Percentiles rank a stretch among this genome's conserved stretches.
These are phyloP conservation scores for Wickerhamomyces hampshirensis DNA, from an alignment of 805 yeast species.

Conservation along the genomic window DNA sequence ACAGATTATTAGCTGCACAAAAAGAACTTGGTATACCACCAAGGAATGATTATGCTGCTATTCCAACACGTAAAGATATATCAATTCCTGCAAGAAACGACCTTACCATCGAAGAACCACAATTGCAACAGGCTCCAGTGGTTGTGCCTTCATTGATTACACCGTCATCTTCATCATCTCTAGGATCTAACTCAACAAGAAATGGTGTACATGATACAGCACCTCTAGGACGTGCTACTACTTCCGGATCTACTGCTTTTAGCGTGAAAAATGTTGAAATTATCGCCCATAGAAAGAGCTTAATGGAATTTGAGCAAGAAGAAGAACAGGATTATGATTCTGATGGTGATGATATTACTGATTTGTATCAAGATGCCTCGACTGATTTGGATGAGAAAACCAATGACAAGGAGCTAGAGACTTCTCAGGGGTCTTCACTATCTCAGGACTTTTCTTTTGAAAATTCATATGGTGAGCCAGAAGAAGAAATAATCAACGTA, in stretches of 20 bases:
- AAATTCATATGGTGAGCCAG: slow-evolving; percentile 12
- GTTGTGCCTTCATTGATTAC: background rate
- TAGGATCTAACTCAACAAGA: background rate
- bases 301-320: slow-evolving; percentile 18
- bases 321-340: slow-evolving; percentile 20
- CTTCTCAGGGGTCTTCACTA: slow-evolving; percentile 4
- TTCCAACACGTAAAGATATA: background rate
- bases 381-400: slow-evolving; percentile 3
- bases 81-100: background rate
- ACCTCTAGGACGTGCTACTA: background rate
- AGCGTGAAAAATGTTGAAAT: slow-evolving; percentile 25
- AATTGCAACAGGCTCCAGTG: too few species aligned
- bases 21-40: slow-evolving; percentile 5
- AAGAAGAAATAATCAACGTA: slow-evolving; percentile 7
- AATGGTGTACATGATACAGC: background rate
- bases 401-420: background rate
- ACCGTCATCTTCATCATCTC: background rate
- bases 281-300: slow-evolving; percentile 27
- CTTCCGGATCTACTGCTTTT: background rate
- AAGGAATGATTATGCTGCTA: slow-evolving; percentile 2
- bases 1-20: slow-evolving; percentile 2
- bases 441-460: slow-evolving; percentile 19
- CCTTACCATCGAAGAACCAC: too few species aligned
- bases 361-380: slow-evolving; percentile 15
- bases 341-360: slow-evolving; percentile 26